Evolutionary conservation across 1,284 basidiomycete genomes (phyloP).

Genomic region (Ceratobasidium sp.): DNA sequence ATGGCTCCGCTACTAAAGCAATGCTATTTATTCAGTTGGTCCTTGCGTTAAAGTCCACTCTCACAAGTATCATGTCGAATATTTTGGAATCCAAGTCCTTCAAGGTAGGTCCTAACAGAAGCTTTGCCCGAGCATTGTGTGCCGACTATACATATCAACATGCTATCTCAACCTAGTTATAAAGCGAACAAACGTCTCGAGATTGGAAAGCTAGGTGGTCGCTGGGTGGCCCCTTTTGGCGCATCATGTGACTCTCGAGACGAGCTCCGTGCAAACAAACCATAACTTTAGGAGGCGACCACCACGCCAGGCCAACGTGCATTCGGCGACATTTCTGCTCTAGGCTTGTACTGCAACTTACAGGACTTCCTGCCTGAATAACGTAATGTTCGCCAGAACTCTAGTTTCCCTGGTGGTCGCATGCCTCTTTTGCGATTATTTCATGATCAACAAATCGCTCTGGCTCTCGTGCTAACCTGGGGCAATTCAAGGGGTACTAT

Average conservation of each 20-base stretch:
- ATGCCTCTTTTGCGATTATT: too few relatives aligned
- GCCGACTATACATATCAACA: slow-evolving; percentile 92
- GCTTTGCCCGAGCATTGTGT: slow-evolving; percentile 86
- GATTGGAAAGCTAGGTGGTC: not conserved
- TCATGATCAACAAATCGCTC: too few relatives aligned
- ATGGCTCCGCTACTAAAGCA: slow-evolving; percentile 14
- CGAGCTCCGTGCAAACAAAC: not conserved
- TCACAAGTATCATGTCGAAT: slow-evolving; percentile 49
- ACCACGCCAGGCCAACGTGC: too few relatives aligned
- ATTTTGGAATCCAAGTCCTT: slow-evolving; percentile 61
- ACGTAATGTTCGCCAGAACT: too few relatives aligned
- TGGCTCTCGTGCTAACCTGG: too few relatives aligned
- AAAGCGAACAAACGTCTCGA: too few relatives aligned
- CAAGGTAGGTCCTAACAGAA: slow-evolving; percentile 79
- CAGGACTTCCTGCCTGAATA: too few relatives aligned
- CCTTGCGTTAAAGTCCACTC: not conserved
- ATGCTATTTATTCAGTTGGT: not conserved
- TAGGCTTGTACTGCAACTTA: too few relatives aligned
- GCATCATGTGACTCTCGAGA: not conserved
- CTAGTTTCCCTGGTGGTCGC: too few relatives aligned
- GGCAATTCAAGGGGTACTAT: too few relatives aligned
- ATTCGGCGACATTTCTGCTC: too few relatives aligned
- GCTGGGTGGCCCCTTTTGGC: not conserved
- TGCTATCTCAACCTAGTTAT: slow-evolving; percentile 52
- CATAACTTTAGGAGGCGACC: too few relatives aligned